These are phyloP conservation scores for Hortaea werneckii DNA, from an alignment of 2,329 filamentous ascomycete species.

Conservation along the genomic window DNA sequence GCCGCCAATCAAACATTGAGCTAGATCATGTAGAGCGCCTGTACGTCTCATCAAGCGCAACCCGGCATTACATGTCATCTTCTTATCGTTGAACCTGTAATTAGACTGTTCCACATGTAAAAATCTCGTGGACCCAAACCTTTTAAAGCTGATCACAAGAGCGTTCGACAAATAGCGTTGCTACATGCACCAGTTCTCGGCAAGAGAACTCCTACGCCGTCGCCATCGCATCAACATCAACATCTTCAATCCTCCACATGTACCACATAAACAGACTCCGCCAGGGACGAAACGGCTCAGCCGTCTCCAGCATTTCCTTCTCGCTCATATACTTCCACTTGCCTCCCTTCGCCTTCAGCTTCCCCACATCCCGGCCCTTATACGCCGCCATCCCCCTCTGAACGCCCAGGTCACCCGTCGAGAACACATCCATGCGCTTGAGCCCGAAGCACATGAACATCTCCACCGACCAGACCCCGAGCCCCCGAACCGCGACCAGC, in stretches of 20 bases:
- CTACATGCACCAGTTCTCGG: neutral
- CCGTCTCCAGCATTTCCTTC: conserved; percentile 77
- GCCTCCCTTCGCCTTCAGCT: conserved; percentile 67
- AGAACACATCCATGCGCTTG: conserved; percentile 90
- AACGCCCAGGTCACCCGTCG: conserved; percentile 81
- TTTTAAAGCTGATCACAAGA: too few relatives aligned
- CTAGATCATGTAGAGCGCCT: too few relatives aligned
- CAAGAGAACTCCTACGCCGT: neutral
- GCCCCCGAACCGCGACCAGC: conserved; percentile 73
- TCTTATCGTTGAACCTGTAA: too few relatives aligned
- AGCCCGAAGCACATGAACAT: conserved; percentile 98
- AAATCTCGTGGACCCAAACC: too few relatives aligned
- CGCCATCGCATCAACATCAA: neutral
- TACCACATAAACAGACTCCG: conserved; percentile 94
- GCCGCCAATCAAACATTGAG: too few relatives aligned
- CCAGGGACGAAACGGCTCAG: conserved; percentile 74
- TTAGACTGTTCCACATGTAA: too few relatives aligned
- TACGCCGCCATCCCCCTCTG: conserved; percentile 91
- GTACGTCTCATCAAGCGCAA: too few relatives aligned
- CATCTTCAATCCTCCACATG: conserved; percentile 59
- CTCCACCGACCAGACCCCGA: conserved; percentile 87
- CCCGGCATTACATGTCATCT: too few relatives aligned
- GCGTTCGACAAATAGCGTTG: too few relatives aligned
- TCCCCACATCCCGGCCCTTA: conserved; percentile 69
- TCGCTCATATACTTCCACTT: conserved; percentile 99